Evolutionary conservation across 768 basidiomycete species (phyloP).

Genomic region (Rickenella mellea): DNA sequence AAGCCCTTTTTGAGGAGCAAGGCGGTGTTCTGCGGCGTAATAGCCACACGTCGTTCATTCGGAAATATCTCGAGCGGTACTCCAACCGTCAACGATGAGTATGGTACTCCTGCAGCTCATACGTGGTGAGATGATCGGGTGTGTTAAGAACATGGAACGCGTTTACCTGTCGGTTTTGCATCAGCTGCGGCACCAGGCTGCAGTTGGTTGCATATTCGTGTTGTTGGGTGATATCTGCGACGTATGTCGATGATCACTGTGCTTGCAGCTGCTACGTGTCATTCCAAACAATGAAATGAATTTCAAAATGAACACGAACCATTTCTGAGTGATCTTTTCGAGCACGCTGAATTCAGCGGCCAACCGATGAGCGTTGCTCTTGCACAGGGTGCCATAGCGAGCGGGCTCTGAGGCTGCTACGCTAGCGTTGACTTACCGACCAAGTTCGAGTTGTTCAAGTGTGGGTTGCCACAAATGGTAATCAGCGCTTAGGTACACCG

Average conservation of each 20-base stretch:
- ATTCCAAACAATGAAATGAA: too few relatives aligned
- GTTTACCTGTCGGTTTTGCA: background rate
- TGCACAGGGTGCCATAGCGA: too few relatives aligned
- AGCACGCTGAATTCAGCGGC: too few relatives aligned
- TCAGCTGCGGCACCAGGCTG: background rate
- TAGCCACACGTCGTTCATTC: conserved; percentile 69
- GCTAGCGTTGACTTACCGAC: too few relatives aligned
- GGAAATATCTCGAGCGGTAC: conserved; percentile 71
- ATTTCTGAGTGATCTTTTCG: too few relatives aligned
- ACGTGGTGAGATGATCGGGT: background rate
- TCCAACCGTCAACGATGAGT: conserved; percentile 65
- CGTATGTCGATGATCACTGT: background rate
- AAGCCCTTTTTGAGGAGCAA: conserved; percentile 81
- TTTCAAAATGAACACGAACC: too few relatives aligned
- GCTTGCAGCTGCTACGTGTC: too few relatives aligned
- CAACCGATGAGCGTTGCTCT: too few relatives aligned
- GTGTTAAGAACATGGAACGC: background rate
- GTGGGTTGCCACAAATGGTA: too few relatives aligned
- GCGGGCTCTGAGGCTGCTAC: too few relatives aligned
- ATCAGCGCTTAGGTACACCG: too few relatives aligned
- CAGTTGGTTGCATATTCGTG: background rate
- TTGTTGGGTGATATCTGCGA: background rate
- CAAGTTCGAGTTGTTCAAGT: too few relatives aligned
- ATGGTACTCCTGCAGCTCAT: conserved; percentile 40
- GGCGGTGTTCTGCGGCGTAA: conserved; percentile 72